phyloP scores from a whole-genome alignment of 108 stramenopile species.

The Pseudonitzschia pungens region DNA sequence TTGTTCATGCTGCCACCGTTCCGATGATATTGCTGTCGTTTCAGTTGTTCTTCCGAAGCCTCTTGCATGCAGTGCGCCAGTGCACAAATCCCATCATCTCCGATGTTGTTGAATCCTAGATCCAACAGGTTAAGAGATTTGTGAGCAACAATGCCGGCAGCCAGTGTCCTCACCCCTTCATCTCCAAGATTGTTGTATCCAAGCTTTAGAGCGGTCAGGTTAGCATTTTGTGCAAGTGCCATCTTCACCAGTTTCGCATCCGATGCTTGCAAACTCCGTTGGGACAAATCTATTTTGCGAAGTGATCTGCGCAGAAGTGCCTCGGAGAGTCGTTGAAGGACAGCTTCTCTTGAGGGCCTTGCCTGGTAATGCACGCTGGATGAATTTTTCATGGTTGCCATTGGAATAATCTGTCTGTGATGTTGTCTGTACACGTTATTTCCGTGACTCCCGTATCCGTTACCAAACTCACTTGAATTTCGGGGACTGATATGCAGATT shows the following conservation, averaged over 20 bases:
- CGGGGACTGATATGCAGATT: background rate
- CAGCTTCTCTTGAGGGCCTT: constrained; percentile 51
- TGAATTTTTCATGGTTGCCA: background rate
- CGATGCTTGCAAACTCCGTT: constrained; percentile 58
- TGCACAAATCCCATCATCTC: constrained; percentile 74
- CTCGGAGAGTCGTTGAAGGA: constrained; percentile 58
- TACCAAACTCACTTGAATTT: background rate
- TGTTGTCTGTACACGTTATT: background rate
- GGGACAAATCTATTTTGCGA: constrained; percentile 78
- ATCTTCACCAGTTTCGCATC: constrained; percentile 73
- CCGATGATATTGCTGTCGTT: constrained; percentile 4
- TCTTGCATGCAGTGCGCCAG: constrained; percentile 52
- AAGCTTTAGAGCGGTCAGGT: constrained; percentile 72
- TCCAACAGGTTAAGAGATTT: constrained; percentile 64
- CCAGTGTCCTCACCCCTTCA: constrained; percentile 49
- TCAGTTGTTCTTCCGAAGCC: constrained; percentile 22
- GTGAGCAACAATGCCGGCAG: constrained; percentile 53
- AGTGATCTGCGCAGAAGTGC: constrained; percentile 58
- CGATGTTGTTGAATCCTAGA: constrained; percentile 83
- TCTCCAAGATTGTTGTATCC: constrained; percentile 84
- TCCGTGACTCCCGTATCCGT: background rate
- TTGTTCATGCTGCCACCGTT: background rate
- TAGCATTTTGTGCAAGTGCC: constrained; percentile 73
- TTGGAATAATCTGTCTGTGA: background rate
- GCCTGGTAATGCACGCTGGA: background rate